Base-by-base conservation (phyloP, 805 yeast species). In the Ogataea trehalophila region DNA sequence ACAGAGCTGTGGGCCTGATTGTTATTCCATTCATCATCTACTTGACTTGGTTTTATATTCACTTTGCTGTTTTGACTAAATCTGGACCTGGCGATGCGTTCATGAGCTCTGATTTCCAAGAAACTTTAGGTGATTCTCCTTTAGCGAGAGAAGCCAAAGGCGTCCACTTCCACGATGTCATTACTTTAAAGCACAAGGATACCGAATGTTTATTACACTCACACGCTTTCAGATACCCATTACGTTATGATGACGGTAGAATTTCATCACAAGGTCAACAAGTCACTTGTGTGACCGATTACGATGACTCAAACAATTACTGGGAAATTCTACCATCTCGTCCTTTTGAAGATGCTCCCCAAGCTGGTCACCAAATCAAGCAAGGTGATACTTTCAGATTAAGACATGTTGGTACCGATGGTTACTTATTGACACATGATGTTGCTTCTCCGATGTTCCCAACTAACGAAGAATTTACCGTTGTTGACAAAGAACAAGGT, bases 61-160 rank as follows among this genome's bases (percentile, higher is more conserved):
- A 94, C 69, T 94, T 94, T 69, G 77, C 80, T 31, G 77, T 94
- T 23, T 77, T 94, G 60, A 76, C 70, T 57, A 83, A 79, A 56
- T 91, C 98, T 2, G 99, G 99, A 29, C 94, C 97, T 5, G 99
- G 99, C 52, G 97, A 94, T 64, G 75, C 76, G 3, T 90, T 92
- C 65, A 94, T 94, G 99, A 80, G 94, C n/a, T 76, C 94, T 6
- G 91, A 85, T 50, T 94, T 94, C 76, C 98, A 94, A 71, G 96
- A 89, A 61, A 84, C 96, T 33, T 75, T 94, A 44, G 83, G 81
- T 35, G 99, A 94, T 62, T 87, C 91, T 43, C 81, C 87, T 22
- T 65, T 87, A 59, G 87, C 92, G 14, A 76, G 69, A 57, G 80
- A 80, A 31, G 79, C 96, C 2, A 83, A 79, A 57, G 81, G 77